Evolutionary conservation across 345 rosid genomes (phyloP).

Genomic region (Moricandia moricandioides): DNA sequence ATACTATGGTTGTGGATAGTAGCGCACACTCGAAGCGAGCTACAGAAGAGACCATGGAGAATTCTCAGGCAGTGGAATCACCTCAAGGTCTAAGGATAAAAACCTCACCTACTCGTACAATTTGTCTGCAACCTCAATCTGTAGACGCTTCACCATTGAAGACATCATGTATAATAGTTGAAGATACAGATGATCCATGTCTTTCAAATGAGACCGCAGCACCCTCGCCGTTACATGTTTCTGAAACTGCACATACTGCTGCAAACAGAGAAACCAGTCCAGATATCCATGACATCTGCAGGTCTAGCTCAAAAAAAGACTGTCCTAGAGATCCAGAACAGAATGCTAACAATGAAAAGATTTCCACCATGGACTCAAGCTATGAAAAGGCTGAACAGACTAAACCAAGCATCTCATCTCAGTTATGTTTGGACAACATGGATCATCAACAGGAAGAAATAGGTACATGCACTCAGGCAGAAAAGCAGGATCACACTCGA

Average conservation of each 20-base stretch:
- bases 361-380: slow-evolving; percentile 23
- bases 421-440: slow-evolving; percentile 24
- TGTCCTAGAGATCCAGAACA: slow-evolving; percentile 24
- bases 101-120: slow-evolving; percentile 30
- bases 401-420: slow-evolving; percentile 29
- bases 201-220: slow-evolving; percentile 10
- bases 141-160: slow-evolving; percentile 24
- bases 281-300: slow-evolving; percentile 28
- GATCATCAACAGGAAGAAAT: slow-evolving; percentile 33
- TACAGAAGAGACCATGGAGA: slow-evolving; percentile 25
- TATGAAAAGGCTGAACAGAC: slow-evolving; percentile 21
- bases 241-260: slow-evolving; percentile 14
- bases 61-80: slow-evolving; percentile 34
- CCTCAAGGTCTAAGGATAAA: slow-evolving; percentile 24
- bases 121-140: slow-evolving; percentile 30
- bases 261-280: slow-evolving; percentile 31
- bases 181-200: slow-evolving; percentile 25
- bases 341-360: slow-evolving; percentile 13
- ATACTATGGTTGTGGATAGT: slow-evolving; percentile 27
- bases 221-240: slow-evolving; percentile 16
- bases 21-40: slow-evolving; percentile 24
- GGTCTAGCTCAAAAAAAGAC: slow-evolving; percentile 14
- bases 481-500: slow-evolving; percentile 18
- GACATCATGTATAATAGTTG: slow-evolving; percentile 8
- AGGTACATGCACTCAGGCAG: slow-evolving; percentile 25